Evolutionary conservation across 805 yeast genomes (phyloP).

Genomic region (Lipomyces starkeyi): DNA sequence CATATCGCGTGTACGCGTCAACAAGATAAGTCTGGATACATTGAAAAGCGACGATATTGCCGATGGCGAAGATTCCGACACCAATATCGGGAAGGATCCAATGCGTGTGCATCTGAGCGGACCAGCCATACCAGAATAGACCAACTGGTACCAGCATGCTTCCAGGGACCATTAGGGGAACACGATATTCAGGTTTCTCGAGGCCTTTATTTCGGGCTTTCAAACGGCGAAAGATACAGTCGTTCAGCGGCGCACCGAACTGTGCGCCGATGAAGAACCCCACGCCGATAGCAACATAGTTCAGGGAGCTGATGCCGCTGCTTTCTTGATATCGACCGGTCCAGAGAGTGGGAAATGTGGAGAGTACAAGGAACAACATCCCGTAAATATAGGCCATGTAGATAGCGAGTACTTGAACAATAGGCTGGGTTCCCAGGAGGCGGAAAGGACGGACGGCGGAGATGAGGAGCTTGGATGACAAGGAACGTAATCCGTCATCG

Average conservation of each 20-base stretch:
- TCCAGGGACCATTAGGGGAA: constrained; percentile 57
- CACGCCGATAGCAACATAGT: constrained; percentile 44
- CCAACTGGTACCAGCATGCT: constrained; percentile 55
- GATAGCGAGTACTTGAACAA: constrained; percentile 61
- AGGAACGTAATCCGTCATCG: constrained; percentile 76
- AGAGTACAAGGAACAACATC: constrained; percentile 54
- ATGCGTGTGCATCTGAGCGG: constrained; percentile 52
- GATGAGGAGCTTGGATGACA: constrained; percentile 63
- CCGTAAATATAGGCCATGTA: constrained; percentile 62
- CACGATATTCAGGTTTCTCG: constrained; percentile 65
- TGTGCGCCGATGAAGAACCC: constrained; percentile 46
- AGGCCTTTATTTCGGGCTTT: constrained; percentile 51
- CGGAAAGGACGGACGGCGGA: constrained; percentile 67
- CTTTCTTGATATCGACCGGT: constrained; percentile 10
- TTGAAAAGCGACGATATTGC: constrained; percentile 62
- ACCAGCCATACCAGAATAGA: constrained; percentile 68
- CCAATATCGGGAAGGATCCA: constrained; percentile 66
- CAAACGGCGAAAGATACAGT: constrained; percentile 40
- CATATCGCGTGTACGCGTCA: constrained; percentile 62
- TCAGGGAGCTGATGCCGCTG: constrained; percentile 36
- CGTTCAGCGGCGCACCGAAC: constrained; percentile 45
- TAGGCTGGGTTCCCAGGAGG: constrained; percentile 76
- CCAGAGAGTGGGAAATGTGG: constrained; percentile 47
- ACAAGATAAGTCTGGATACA: constrained; percentile 61
- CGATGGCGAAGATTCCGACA: constrained; percentile 57